Conservation (phyloP, 2,329 filamentous ascomycete genomes). For the Paecilomyces niveus region DNA sequence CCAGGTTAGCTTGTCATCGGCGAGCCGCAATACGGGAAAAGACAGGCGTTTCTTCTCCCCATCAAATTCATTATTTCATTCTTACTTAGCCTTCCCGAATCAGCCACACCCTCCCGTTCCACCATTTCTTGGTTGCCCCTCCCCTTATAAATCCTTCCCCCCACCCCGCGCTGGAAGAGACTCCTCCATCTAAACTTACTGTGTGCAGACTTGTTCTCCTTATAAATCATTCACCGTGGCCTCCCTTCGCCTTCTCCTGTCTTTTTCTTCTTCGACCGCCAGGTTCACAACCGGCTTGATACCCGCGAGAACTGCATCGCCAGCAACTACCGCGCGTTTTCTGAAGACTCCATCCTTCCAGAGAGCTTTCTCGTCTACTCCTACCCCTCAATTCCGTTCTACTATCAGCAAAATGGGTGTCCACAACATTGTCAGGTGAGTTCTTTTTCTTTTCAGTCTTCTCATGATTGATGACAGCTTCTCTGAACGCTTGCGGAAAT, state of each 20-base stretch:
- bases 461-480: conserved; percentile 11
- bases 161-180: conserved; percentile 7
- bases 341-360: conserved; percentile 1
- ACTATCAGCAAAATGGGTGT: conserved; percentile 40
- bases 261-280: conserved; percentile 8
- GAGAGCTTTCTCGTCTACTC: conserved; percentile 21
- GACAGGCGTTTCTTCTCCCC: not conserved
- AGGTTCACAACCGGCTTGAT: conserved; percentile 5
- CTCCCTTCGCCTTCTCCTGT: conserved; percentile 12
- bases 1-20: not conserved
- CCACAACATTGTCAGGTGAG: conserved; percentile 35
- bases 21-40: not conserved
- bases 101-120: not conserved
- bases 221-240: conserved; percentile 21
- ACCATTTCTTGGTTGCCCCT: conserved; percentile 12
- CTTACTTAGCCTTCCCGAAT: not conserved
- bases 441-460: conserved; percentile 9
- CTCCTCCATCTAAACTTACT: not conserved
- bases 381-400: conserved; percentile 35
- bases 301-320: not conserved
- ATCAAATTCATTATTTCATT: not conserved
- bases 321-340: not conserved
- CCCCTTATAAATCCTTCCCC: conserved; percentile 22
- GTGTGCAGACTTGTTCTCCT: not conserved
- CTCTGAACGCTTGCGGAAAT: not conserved